Evolutionary conservation across 345 rosid genomes (phyloP).

Genomic region (Aurinia saxatilis): DNA sequence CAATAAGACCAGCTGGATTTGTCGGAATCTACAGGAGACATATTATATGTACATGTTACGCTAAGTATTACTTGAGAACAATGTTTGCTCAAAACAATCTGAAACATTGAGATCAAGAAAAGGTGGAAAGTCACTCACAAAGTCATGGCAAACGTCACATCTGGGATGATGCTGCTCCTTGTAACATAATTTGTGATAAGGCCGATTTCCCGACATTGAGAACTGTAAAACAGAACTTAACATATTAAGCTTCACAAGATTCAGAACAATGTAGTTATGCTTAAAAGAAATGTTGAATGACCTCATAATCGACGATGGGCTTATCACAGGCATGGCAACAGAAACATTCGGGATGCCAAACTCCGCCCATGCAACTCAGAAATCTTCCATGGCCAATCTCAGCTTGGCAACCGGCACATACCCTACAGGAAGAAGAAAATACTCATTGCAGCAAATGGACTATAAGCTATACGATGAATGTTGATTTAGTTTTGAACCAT

Average conservation of each 20-base stretch:
- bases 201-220: conserved; percentile 58
- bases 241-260: conserved; percentile 18
- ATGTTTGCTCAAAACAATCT: not conserved
- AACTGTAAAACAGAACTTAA: conserved; percentile 34
- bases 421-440: conserved; percentile 27
- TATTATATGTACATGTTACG: not conserved
- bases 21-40: conserved; percentile 53
- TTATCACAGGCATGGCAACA: conserved; percentile 65
- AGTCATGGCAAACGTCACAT: conserved; percentile 85
- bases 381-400: conserved; percentile 72
- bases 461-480: not conserved
- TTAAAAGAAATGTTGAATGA: conserved; percentile 12
- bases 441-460: conserved; percentile 7
- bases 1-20: conserved; percentile 57
- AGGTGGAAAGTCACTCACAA: conserved; percentile 47
- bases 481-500: not conserved
- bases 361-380: conserved; percentile 63
- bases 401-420: conserved; percentile 62
- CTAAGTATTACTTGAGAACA: not conserved
- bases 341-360: conserved; percentile 92
- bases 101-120: not conserved
- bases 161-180: conserved; percentile 77
- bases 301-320: conserved; percentile 79
- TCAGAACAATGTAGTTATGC: conserved; percentile 3
- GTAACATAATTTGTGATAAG: conserved; percentile 81